Base-by-base conservation (phyloP, 352 stramenopile genomes). In the Sclerospora graminicola region DNA sequence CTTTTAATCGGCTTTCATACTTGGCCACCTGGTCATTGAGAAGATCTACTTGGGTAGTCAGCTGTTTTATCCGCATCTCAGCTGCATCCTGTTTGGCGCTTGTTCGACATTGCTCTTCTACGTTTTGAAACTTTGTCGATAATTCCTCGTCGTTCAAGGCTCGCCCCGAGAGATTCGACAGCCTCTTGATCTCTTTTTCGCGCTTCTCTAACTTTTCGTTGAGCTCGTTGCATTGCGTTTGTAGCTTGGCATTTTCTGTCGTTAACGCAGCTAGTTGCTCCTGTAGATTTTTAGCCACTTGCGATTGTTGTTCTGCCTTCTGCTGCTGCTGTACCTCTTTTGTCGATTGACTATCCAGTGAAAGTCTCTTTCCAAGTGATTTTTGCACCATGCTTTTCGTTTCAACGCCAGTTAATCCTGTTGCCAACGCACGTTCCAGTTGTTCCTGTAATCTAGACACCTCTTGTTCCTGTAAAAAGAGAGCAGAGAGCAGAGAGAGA, bases 21-120 rank as follows among this genome's bases (percentile, higher is more conserved):
- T 84, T 89, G 18, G 66, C 73, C 16, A 89, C 76, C 36, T 91
- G 77, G 34, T 75, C 75, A 45, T 87, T 91, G 8, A 91, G 50
- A 10, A 87, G 48, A 41, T 89, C 72, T 9, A 91, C 68, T 45
- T 89, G 80, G 0, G 56, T 63, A 19, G 56, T 70, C 33, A 89
- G 33, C 51, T 89, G 77, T 15, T 88, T 73, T 6, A 88, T 66
- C 33, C 82, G 75, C 13, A 91, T 31, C 11, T 81, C 57, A 6
- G 57, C 57, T 1, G 67, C 63, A 15, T 86, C 62, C 36, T 81
- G 55, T 14, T 48, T 43, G 7, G 56, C 55, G 20, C 57, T 56
- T 0, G 57, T 49, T 18, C 63, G 50, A 35, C 68, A 60, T 0
- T 41, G 51, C 30, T 70, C 50, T 29, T 77, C 59, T 31, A 74